Evolutionary conservation across 441 rosid genomes (phyloP), one percentile per base, ranked within the genome.

Genomic region (Hypseocharis bilobata): DNA sequence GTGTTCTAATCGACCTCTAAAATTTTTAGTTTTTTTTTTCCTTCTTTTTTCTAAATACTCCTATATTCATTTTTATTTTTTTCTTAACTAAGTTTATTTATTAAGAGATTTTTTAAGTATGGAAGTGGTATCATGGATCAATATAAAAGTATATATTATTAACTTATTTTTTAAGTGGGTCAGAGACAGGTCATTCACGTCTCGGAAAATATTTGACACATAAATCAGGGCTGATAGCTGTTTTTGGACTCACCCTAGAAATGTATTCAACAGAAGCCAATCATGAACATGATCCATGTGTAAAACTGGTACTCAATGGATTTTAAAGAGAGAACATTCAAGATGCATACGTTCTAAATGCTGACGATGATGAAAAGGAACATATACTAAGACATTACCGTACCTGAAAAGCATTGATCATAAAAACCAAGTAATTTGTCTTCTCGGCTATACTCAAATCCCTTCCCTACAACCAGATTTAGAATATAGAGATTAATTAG

Each of bases 321-420:
- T n/a, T 49, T 47, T 13, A 10, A 0, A 0, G 8, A 27, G 19
- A 29, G 16, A 26, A 3, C 60, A 30, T 30, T 36, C 58, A 17
- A 63, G 3, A 60, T 23, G 40, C 38, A 55, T 7, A 72, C 63
- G 54, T 45, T 70, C 13, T 16, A 67, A 36, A 1, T 14, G 36
- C 42, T 20, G 52, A 28, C 70, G 30, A 62, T 19, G 60, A 54
- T 64, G 3, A 44, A 40, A 32, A 56, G 70, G 62, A 75, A 45
- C 32, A 71, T 8, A 71, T 27, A 51, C 28, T 63, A 63, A 67
- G 55, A 71, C 51, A 17, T 17, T 34, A 68, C 55, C 83, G 63
- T 83, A 93, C 99, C 99, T 91, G 99, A 77, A 93, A 93, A 38
- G 96, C 96, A 75, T 93, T 89, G 73, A 93, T 93, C 96, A 93